Conservation (phyloP, 495 filamentous ascomycete genomes). For the Apiosordaria backusii region DNA sequence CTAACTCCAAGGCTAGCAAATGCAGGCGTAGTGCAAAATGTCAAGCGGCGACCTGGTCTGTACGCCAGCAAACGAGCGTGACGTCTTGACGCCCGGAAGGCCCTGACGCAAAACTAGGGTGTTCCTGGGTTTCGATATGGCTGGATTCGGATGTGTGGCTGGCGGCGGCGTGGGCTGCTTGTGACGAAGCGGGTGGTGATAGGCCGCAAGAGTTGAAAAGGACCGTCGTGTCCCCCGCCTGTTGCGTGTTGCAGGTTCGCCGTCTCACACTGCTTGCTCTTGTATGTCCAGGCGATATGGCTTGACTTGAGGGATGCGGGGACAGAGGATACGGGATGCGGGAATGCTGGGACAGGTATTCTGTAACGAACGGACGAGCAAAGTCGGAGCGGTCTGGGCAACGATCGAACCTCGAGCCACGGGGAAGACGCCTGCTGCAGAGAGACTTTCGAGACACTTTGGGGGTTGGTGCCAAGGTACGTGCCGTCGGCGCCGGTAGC, state of each 20-base stretch:
- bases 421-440: conserved; percentile 10
- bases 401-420: conserved; percentile 10
- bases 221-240: conserved; percentile 11
- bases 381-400: neutral
- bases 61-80: conserved; percentile 21
- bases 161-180: conserved; percentile 21
- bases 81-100: conserved; percentile 16
- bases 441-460: conserved; percentile 7
- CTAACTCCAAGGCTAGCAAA: conserved; percentile 10
- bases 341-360: conserved; percentile 5
- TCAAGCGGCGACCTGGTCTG: neutral
- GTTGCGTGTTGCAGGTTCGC: conserved; percentile 21
- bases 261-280: neutral
- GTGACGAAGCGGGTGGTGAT: conserved; percentile 17
- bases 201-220: conserved; percentile 16
- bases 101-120: conserved; percentile 19
- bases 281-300: neutral
- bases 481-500: conserved; percentile 15
- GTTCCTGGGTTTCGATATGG: conserved; percentile 15
- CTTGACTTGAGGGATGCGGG: conserved; percentile 8
- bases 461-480: conserved; percentile 13
- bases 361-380: conserved; percentile 1
- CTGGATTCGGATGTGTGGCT: conserved; percentile 23
- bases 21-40: conserved; percentile 19
- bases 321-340: conserved; percentile 9